These are phyloP conservation scores for Diplosphaera chodatii DNA, from an alignment of 139 green algal genomes.

Conservation along the genomic window DNA sequence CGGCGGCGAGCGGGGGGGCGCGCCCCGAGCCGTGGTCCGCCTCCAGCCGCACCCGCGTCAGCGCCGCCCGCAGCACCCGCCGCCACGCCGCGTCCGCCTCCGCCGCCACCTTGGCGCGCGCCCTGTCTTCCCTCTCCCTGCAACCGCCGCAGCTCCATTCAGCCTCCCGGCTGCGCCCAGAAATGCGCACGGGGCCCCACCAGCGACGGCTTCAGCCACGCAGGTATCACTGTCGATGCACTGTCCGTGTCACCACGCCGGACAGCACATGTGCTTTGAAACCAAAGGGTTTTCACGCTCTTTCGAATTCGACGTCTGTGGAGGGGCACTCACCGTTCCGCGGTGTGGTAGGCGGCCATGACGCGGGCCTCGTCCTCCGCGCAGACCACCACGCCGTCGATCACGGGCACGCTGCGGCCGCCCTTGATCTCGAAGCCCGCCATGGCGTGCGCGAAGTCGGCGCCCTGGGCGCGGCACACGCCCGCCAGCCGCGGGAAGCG, in stretches of 20 bases:
- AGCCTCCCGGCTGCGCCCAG: too few relatives aligned
- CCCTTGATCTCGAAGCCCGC: constrained; percentile 64
- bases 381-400: constrained; percentile 79
- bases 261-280: too few relatives aligned
- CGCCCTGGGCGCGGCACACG: constrained; percentile 42
- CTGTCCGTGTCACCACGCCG: too few relatives aligned
- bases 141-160: too few relatives aligned
- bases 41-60: constrained; percentile 28
- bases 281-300: too few relatives aligned
- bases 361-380: constrained; percentile 48
- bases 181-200: too few relatives aligned
- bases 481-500: constrained; percentile 7
- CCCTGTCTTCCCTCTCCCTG: constrained; percentile 24
- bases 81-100: constrained; percentile 45
- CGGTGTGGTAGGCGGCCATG: constrained; percentile 28
- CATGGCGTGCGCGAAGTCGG: constrained; percentile 73
- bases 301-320: too few relatives aligned
- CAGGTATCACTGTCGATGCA: too few relatives aligned
- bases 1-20: too few relatives aligned
- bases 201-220: too few relatives aligned
- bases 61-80: constrained; percentile 33
- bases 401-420: constrained; percentile 53
- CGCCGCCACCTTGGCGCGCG: constrained; percentile 8
- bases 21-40: constrained; percentile 11
- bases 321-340: constrained; percentile 21